phyloP scores from a whole-genome alignment of 148 eudicot species.

The Euryodendron excelsum region DNA sequence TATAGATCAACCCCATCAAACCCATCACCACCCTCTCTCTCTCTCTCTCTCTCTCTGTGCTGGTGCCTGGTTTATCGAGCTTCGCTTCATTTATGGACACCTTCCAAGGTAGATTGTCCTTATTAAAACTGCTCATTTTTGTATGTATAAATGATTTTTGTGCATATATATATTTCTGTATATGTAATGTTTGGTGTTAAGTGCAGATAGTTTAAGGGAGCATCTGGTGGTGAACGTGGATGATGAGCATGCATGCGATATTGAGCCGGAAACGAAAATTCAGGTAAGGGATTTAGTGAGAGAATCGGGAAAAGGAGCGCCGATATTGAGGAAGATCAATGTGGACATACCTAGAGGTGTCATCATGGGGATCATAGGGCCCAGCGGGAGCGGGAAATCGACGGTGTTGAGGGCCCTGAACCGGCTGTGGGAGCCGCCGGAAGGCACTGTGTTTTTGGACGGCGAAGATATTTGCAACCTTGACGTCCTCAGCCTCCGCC shows the following conservation, averaged over 20 bases:
- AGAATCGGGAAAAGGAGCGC: slow-evolving; percentile 29
- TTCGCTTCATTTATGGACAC: slow-evolving; percentile 15
- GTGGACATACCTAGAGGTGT: slow-evolving; percentile 40
- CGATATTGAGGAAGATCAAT: slow-evolving; percentile 32
- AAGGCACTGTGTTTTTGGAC: slow-evolving; percentile 45
- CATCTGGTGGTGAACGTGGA: slow-evolving; percentile 26
- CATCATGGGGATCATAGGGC: slow-evolving; percentile 59
- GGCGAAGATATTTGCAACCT: slow-evolving; percentile 42
- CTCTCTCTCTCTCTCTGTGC: background rate
- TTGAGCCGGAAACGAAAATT: slow-evolving; percentile 25
- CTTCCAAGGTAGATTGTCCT: slow-evolving; percentile 20
- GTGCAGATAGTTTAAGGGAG: slow-evolving; percentile 26
- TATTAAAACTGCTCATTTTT: too few species aligned
- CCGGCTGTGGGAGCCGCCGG: slow-evolving; percentile 55
- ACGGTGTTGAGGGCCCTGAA: slow-evolving; percentile 52
- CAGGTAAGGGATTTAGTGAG: slow-evolving; percentile 29
- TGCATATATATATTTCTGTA: too few species aligned
- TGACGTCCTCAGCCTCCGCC: slow-evolving; percentile 47
- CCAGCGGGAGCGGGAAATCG: slow-evolving; percentile 61
- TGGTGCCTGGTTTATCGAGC: background rate
- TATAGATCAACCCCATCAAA: background rate
- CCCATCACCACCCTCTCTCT: background rate
- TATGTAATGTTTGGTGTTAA: too few species aligned
- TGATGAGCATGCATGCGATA: background rate
- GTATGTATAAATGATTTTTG: too few species aligned